A percentile compares a stretch with the other conserved stretches of the same genome.
Conservation (phyloP, 2,329 filamentous ascomycete species). For the Calycina marina region DNA sequence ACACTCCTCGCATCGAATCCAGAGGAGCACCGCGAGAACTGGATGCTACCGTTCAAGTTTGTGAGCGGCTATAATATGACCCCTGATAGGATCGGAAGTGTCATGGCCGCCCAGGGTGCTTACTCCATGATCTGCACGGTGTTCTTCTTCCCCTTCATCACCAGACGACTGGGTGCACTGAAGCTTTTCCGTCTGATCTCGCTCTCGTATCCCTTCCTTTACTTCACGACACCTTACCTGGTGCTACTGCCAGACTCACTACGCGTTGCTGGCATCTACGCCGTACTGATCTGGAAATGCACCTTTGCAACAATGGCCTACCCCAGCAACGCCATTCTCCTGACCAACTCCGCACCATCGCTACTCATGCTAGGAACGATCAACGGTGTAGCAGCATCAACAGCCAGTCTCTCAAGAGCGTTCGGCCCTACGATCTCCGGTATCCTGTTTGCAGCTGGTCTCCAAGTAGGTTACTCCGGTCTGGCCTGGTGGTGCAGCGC, state of each 20-base stretch:
- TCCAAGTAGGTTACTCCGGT: conserved; percentile 69
- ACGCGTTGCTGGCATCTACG: conserved; percentile 61
- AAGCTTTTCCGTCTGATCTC: conserved; percentile 72
- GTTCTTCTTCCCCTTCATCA: conserved; percentile 68
- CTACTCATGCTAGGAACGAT: conserved; percentile 77
- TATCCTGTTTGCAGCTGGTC: conserved; percentile 65
- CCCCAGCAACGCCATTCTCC: conserved; percentile 75
- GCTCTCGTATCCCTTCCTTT: conserved; percentile 72
- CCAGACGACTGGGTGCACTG: conserved; percentile 60
- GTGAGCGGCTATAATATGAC: conserved; percentile 72
- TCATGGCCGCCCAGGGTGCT: conserved; percentile 76
- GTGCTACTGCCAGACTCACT: conserved; percentile 62
- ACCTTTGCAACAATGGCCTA: conserved; percentile 85
- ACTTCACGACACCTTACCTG: conserved; percentile 78
- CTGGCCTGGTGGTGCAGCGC: conserved; percentile 90
- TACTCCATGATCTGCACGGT: conserved; percentile 72
- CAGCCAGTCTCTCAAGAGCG: conserved; percentile 75
- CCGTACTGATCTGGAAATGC: conserved; percentile 78
- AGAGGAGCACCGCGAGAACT: conserved; percentile 29
- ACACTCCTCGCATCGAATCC: conserved; percentile 49
- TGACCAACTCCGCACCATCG: conserved; percentile 77
- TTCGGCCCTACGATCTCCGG: conserved; percentile 84
- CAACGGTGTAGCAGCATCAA: conserved; percentile 84
- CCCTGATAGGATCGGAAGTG: conserved; percentile 72
- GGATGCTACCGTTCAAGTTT: conserved; percentile 72